Percentiles rank a stretch among this genome's conserved stretches.
phyloP scores from a whole-genome alignment of 2,329 filamentous ascomycete genomes.

The Penicillium concentricum region DNA sequence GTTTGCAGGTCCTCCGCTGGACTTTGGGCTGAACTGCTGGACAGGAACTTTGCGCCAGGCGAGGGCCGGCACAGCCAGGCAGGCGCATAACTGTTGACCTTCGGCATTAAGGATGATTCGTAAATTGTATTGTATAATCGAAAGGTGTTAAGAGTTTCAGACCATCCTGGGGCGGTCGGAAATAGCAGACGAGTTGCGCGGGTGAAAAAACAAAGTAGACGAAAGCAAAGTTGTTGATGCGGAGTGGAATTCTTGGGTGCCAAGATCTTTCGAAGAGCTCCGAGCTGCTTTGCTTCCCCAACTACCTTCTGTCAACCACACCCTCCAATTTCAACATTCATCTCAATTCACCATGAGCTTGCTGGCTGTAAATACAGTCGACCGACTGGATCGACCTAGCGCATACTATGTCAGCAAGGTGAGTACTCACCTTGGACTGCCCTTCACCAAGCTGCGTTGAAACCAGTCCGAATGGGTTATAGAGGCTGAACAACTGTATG shows the following conservation, averaged over 20 bases:
- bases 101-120: conserved; percentile 63
- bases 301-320: conserved; percentile 14
- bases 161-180: conserved; percentile 8
- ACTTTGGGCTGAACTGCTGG: conserved; percentile 48
- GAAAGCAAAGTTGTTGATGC: conserved; percentile 19
- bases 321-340: not conserved
- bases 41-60: conserved; percentile 76
- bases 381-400: conserved; percentile 89
- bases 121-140: not conserved
- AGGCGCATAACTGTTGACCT: conserved; percentile 80
- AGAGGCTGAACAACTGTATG: conserved; percentile 2
- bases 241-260: conserved; percentile 24
- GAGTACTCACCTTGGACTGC: conserved; percentile 32
- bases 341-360: conserved; percentile 27
- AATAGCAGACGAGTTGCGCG: not conserved
- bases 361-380: conserved; percentile 62
- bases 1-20: conserved; percentile 27
- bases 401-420: conserved; percentile 88
- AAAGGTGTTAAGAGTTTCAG: not conserved
- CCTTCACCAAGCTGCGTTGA: not conserved
- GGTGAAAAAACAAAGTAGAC: not conserved
- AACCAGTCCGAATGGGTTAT: not conserved
- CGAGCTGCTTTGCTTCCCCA: conserved; percentile 21
- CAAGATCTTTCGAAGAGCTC: conserved; percentile 25
- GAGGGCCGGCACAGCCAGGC: conserved; percentile 79